A percentile compares a stretch with the other conserved stretches of the same genome.
Conservation (phyloP, 768 basidiomycete genomes). For the Amanita muscaria region DNA sequence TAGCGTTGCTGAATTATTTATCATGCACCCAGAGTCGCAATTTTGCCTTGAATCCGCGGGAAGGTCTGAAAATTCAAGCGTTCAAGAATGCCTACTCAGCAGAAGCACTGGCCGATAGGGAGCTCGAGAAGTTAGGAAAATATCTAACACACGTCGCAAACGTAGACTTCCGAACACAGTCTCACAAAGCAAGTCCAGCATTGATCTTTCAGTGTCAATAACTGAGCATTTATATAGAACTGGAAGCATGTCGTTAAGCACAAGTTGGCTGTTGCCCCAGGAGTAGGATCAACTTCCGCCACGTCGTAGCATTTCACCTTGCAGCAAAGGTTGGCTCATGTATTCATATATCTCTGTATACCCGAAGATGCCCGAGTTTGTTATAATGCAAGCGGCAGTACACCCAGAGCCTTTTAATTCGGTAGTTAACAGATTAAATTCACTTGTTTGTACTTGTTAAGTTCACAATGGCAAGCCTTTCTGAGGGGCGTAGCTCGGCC, state of each 20-base stretch:
- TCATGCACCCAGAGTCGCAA: conserved; percentile 50
- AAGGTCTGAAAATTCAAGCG: conserved; percentile 76
- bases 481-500: neutral
- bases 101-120: conserved; percentile 56
- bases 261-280: no score
- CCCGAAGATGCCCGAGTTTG: no score
- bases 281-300: no score
- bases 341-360: no score
- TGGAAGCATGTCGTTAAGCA: conserved; percentile 42
- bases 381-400: no score
- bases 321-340: no score
- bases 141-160: conserved; percentile 61
- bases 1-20: no score
- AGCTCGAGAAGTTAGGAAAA: conserved; percentile 52
- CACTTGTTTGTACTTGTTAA: neutral
- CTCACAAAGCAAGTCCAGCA: conserved; percentile 51
- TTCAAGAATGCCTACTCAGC: conserved; percentile 72
- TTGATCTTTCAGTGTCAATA: neutral
- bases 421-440: no score
- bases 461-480: neutral
- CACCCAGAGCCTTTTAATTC: no score
- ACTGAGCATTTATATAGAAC: conserved; percentile 24
- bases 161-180: conserved; percentile 53
- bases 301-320: no score
- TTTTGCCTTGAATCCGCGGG: conserved; percentile 78